Percentiles rank a stretch among this genome's conserved stretches.
Evolutionary conservation across 164 flowering plant genomes (phyloP).

Genomic region (Warburgia ugandensis): DNA sequence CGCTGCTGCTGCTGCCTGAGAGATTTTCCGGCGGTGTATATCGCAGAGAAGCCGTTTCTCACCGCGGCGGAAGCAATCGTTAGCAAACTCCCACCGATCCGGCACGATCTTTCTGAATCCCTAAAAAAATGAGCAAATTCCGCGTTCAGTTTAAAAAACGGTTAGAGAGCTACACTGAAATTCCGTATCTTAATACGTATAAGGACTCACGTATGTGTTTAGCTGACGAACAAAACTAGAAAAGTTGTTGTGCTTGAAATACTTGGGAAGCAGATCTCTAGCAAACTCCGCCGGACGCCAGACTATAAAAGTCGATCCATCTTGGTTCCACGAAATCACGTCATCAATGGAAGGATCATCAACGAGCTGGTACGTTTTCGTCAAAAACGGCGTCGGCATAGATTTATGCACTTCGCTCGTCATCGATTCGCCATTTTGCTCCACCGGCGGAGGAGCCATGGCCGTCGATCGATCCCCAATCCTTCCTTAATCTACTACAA

Average conservation of each 20-base stretch:
- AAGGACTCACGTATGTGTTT: conserved; percentile 32
- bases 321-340: conserved; percentile 33
- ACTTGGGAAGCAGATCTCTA: conserved; percentile 28
- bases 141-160: not conserved
- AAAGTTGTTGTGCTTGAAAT: conserved; percentile 35
- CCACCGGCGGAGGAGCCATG: conserved; percentile 22
- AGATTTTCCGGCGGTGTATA: conserved; percentile 26
- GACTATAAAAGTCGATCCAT: conserved; percentile 32
- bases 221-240: conserved; percentile 41
- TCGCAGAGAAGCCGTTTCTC: conserved; percentile 26
- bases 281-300: conserved; percentile 35
- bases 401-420: conserved; percentile 18
- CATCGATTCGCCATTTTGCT: conserved; percentile 19
- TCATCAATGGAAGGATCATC: conserved; percentile 33
- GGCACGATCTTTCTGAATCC: conserved; percentile 36
- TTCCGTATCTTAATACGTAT: too few species aligned
- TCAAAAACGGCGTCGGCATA: conserved; percentile 30
- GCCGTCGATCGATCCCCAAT: not conserved
- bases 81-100: conserved; percentile 34
- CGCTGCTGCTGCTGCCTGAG: conserved; percentile 11
- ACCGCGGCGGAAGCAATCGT: conserved; percentile 30
- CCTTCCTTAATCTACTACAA: too few species aligned
- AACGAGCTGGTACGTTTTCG: conserved; percentile 32
- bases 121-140: conserved; percentile 4
- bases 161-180: too few species aligned